Evolutionary conservation across 73 alveolate genomes (phyloP).

Genomic region (Paramecium sexaurelia): DNA sequence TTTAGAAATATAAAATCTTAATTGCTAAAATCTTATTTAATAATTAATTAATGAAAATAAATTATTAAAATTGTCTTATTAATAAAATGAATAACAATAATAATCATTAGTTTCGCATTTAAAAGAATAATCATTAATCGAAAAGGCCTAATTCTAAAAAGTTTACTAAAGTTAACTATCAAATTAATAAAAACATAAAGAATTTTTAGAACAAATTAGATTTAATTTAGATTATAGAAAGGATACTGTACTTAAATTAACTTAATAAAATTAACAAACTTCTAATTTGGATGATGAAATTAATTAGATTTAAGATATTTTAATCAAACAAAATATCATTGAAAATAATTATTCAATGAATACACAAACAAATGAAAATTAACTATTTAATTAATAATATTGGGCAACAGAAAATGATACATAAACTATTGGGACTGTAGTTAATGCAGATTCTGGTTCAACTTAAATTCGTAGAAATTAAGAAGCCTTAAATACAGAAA

Average conservation of each 20-base stretch:
- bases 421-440: not conserved
- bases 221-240: not conserved
- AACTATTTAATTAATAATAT: not conserved
- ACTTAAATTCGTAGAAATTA: not conserved
- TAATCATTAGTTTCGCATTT: not conserved
- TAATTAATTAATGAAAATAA: not conserved
- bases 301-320: not conserved
- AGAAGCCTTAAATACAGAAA: not conserved
- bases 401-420: slow-evolving; percentile 7
- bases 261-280: not conserved
- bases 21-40: not conserved
- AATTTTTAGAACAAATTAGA: not conserved
- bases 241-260: not conserved
- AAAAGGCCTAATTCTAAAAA: not conserved
- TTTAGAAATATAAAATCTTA: not conserved
- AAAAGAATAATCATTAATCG: not conserved
- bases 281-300: not conserved
- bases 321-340: not conserved
- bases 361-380: not conserved
- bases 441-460: slow-evolving; percentile 31
- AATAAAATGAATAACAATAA: not conserved
- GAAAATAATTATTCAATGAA: not conserved
- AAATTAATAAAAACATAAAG: not conserved
- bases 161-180: not conserved
- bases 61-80: not conserved